Conservation (phyloP, 371 early-diverging fungal species). For the Rhizopus delemar region DNA sequence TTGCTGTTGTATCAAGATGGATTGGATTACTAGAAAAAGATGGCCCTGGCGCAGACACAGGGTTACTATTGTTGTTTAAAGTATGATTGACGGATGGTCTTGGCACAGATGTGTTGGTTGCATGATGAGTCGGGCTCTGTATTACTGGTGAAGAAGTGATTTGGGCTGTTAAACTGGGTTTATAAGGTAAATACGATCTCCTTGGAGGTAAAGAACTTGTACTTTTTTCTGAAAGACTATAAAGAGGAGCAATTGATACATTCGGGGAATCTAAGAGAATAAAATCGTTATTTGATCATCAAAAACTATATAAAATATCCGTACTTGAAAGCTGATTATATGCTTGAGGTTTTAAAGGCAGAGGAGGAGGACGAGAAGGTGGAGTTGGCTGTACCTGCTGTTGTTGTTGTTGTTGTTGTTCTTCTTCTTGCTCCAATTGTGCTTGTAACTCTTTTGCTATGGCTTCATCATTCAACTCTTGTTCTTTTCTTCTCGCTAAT, state of each 20-base stretch:
- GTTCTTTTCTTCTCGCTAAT: conserved; percentile 19
- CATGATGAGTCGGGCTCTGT: background rate
- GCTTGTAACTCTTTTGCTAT: conserved; percentile 34
- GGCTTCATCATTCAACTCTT: conserved; percentile 30
- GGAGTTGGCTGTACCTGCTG: background rate
- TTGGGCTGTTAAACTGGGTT: conserved; percentile 12
- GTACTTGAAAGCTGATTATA: conserved; percentile 15
- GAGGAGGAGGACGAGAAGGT: conserved; percentile 39
- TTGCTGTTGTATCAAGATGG: too few relatives aligned
- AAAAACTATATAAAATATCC: background rate
- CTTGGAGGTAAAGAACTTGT: background rate
- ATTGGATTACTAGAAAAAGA: too few relatives aligned
- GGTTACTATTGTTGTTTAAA: too few relatives aligned
- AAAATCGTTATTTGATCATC: background rate
- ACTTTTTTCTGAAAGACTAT: background rate
- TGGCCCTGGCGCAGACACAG: too few relatives aligned
- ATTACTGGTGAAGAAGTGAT: background rate
- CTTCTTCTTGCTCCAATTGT: conserved; percentile 20
- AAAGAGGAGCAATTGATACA: conserved; percentile 2
- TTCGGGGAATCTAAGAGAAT: background rate
- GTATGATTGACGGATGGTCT: conserved; percentile 1
- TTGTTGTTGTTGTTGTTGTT: background rate
- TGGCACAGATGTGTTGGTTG: background rate
- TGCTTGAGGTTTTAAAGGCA: conserved; percentile 27
- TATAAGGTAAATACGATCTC: background rate